Conservation (phyloP, 305 asterid genomes). For the Fraxinus dipetala region DNA sequence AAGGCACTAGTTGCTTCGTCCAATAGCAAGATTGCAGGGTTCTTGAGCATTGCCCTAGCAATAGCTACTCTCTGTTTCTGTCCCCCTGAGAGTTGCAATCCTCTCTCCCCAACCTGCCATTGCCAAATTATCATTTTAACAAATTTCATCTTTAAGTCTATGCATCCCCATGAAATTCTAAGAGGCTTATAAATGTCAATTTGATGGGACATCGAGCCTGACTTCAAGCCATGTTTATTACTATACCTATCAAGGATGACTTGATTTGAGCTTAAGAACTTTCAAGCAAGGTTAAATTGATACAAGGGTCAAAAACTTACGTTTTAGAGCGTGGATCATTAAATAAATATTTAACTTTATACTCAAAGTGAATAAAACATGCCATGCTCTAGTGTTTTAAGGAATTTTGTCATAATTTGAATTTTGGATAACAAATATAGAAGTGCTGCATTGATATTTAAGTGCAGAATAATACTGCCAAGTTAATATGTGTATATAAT, state of each 20-base stretch:
- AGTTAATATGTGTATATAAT: not conserved
- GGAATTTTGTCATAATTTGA: not conserved
- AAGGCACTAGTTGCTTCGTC: conserved; percentile 61
- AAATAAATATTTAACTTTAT: not conserved
- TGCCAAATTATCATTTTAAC: not conserved
- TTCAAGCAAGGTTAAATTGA: not conserved
- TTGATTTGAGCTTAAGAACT: not conserved
- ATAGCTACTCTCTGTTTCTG: conserved; percentile 60
- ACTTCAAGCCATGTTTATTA: not conserved
- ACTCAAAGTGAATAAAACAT: not conserved
- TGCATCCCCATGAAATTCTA: not conserved
- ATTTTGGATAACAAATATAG: not conserved
- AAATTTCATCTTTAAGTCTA: not conserved
- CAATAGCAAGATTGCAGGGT: conserved; percentile 46
- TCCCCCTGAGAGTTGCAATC: conserved; percentile 57
- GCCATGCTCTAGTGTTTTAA: not conserved
- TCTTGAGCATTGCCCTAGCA: conserved; percentile 59
- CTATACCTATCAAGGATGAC: not conserved
- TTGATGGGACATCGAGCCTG: not conserved
- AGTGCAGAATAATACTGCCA: not conserved
- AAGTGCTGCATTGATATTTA: not conserved
- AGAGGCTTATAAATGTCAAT: not conserved
- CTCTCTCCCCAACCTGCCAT: conserved; percentile 56
- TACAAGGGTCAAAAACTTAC: not conserved
- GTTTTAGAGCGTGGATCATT: not conserved